phyloP scores from a whole-genome alignment of 1,284 basidiomycete species.

The Grifola frondosa region DNA sequence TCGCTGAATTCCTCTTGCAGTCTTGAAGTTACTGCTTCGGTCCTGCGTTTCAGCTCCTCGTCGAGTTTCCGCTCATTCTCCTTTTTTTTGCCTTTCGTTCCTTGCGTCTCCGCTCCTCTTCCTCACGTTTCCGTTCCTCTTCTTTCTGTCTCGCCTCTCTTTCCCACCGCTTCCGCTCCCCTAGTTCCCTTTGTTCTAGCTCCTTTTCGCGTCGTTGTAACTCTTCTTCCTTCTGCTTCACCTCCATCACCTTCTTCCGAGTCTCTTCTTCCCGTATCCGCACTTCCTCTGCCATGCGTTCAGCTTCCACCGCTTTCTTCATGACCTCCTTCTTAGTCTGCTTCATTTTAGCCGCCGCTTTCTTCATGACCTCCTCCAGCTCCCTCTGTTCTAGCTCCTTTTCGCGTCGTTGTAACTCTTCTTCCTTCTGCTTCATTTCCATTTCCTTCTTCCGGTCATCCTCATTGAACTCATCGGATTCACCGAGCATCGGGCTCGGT shows the following conservation, averaged over 20 bases:
- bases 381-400: too few species aligned
- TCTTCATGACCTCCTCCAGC: too few species aligned
- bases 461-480: slow-evolving; percentile 20
- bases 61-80: slow-evolving; percentile 13
- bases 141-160: slow-evolving; percentile 22
- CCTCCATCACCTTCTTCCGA: slow-evolving; percentile 18
- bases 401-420: slow-evolving; percentile 27
- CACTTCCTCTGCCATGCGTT: slow-evolving; percentile 30
- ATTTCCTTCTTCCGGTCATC: slow-evolving; percentile 29
- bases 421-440: slow-evolving; percentile 26
- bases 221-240: slow-evolving; percentile 25
- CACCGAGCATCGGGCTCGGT: too few species aligned
- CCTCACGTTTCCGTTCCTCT: slow-evolving; percentile 18
- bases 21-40: slow-evolving; percentile 9
- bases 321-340: too few species aligned
- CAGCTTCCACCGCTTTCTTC: slow-evolving; percentile 31
- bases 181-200: too few species aligned
- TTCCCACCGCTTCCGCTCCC: slow-evolving; percentile 12
- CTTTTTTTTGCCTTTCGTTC: slow-evolving; percentile 16
- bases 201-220: slow-evolving; percentile 26
- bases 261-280: slow-evolving; percentile 29
- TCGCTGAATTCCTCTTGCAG: slow-evolving; percentile 12
- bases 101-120: slow-evolving; percentile 12
- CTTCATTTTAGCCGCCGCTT: too few species aligned
- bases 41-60: too few species aligned